Evolutionary conservation across 1,284 basidiomycete genomes (phyloP), one percentile per base, ranked within the genome.

Genomic region (Heterobasidion annosum): DNA sequence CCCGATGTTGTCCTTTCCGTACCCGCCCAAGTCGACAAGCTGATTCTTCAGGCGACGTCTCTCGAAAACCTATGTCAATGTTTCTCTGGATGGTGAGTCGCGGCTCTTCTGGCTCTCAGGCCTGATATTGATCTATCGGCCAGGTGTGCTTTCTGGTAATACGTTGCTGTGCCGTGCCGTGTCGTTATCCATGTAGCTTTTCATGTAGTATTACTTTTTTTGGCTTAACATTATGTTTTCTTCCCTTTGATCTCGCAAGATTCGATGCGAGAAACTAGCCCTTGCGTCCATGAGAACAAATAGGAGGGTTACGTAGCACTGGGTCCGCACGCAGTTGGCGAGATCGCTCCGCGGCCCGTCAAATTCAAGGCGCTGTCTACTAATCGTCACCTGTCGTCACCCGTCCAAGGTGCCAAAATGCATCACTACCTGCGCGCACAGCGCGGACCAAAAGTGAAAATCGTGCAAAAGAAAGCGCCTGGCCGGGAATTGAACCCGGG

Each of bases 31-130:
- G 93, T 96, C 18, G 91, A 94, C 65, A 89, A 89, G 66, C 76
- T 98, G 52, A 97, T 98, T 59, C 77, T 83, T 57, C 92, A 97
- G 68, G 92, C 94, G 7, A 96, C 90, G 6, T 87, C 88, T 10
- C 73, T 96, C 48, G 93, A 97, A 70, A 96, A 97, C 67, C 80
- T 98, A 2, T 96, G 93, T 68, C 93, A 95, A 65, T 93, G 91
- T 63, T 98, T 97, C 73, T 92, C 93, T 58, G 94, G 94, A 68
- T 97, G 94, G 95, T 91, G 68, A 58, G 75, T 10, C 18, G n/a
- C 52, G 18, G 34, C 15, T 33, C 19, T 45, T 2, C 8, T n/a
- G 9, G 8, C 37, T 19, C 3, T 12, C 19, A 6, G 6, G 44
- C 16, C 55, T 56, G 43, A 56, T 43, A 15, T 44, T 3, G 12